A percentile compares a stretch with the other conserved stretches of the same genome.
Conservation (phyloP, 176 grass and related monocot species). For the Hsuehochloa calcarea region DNA sequence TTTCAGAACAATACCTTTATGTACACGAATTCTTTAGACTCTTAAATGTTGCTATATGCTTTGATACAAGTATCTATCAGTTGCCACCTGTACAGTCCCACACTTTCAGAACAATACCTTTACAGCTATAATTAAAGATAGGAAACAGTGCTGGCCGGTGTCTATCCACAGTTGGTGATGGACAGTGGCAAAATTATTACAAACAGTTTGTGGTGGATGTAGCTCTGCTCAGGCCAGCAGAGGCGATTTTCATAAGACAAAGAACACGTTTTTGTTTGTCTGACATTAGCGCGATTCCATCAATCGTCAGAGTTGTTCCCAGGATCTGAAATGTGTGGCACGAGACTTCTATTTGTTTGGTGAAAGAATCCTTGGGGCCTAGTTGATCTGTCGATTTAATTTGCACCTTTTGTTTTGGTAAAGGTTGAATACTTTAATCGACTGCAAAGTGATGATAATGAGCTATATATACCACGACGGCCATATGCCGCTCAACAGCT, state of each 20-base stretch:
- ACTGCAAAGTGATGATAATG: not conserved
- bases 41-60: conserved; percentile 37
- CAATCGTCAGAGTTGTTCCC: not conserved
- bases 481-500: not conserved
- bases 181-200: not conserved
- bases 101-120: conserved; percentile 4
- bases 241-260: not conserved
- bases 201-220: conserved; percentile 22
- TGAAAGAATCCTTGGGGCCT: not conserved
- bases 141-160: conserved; percentile 4
- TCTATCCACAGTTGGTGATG: conserved; percentile 15
- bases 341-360: not conserved
- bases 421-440: not conserved
- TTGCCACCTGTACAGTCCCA: conserved; percentile 21
- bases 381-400: not conserved
- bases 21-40: conserved; percentile 43
- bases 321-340: not conserved
- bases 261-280: not conserved
- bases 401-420: not conserved
- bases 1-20: conserved; percentile 22
- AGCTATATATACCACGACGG: not conserved
- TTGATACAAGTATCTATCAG: conserved; percentile 28
- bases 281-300: not conserved
- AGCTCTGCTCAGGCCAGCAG: not conserved
- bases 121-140: not conserved